Evolutionary conservation across 169 alveolate genomes (phyloP).

Genomic region (Eimeria brunetti): DNA sequence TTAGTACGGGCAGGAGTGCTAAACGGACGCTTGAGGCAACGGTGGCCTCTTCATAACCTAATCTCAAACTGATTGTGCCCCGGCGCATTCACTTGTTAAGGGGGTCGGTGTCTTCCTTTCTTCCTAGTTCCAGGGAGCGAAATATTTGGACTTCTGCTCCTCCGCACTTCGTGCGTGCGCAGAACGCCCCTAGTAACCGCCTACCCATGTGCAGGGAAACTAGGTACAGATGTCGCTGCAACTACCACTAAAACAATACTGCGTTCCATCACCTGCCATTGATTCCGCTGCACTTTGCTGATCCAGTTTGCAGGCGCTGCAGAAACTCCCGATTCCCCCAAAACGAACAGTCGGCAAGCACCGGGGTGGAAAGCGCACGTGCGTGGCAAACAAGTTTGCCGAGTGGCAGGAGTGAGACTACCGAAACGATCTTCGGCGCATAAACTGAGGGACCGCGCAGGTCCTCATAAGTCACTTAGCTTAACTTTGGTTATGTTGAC

Average conservation of each 20-base stretch:
- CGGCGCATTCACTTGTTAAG: too few relatives aligned
- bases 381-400: neutral
- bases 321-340: neutral
- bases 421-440: neutral
- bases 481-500: neutral
- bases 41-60: too few relatives aligned
- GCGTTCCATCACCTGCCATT: neutral
- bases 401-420: neutral
- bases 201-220: neutral
- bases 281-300: neutral
- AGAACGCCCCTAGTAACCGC: neutral
- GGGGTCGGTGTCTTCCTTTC: neutral
- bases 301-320: neutral
- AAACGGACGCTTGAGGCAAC: too few relatives aligned
- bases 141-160: neutral
- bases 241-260: neutral
- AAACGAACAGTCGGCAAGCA: too few relatives aligned
- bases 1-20: neutral
- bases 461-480: neutral
- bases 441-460: neutral
- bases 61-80: too few relatives aligned
- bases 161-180: neutral
- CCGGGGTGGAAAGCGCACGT: neutral
- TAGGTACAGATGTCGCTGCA: neutral
- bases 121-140: neutral